Conservation (phyloP, 805 yeast species). For the Zygosaccharomyces pseudorouxii region DNA sequence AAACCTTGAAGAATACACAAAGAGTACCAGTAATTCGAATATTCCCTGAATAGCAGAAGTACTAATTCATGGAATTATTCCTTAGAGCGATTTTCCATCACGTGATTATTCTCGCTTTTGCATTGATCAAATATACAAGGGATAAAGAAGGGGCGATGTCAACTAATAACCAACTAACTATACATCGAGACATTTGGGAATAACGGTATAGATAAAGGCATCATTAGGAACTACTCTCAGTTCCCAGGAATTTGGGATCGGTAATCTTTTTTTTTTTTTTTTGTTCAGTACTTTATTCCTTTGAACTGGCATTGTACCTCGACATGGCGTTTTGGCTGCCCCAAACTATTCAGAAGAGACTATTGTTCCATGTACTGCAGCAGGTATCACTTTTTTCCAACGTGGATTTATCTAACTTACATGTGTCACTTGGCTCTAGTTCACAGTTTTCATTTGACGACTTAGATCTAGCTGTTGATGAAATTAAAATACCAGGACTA, state of each 20-base stretch:
- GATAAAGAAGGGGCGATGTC: neutral
- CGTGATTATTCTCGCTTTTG: no score
- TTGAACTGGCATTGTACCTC: neutral
- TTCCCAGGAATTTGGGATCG: neutral
- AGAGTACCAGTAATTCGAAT: no score
- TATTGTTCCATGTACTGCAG: conserved; percentile 72
- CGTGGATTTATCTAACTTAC: conserved; percentile 74
- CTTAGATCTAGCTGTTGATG: conserved; percentile 68
- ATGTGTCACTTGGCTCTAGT: conserved; percentile 66
- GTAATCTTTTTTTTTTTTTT: neutral
- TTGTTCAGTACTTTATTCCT: neutral
- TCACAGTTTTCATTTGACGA: conserved; percentile 50
- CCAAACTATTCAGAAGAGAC: conserved; percentile 76
- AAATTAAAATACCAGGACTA: conserved; percentile 60
- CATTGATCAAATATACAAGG: neutral
- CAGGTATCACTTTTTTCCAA: conserved; percentile 79
- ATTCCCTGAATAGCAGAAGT: no score
- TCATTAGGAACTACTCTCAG: neutral
- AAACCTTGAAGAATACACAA: no score
- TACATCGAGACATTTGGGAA: neutral
- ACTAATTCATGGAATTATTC: no score
- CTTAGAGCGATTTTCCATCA: no score
- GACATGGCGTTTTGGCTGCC: conserved; percentile 61
- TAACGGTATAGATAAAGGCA: neutral
- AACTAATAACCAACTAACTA: neutral